These are phyloP conservation scores for Salvia hispanica DNA, from an alignment of 257 asterid species.

Conservation along the genomic window DNA sequence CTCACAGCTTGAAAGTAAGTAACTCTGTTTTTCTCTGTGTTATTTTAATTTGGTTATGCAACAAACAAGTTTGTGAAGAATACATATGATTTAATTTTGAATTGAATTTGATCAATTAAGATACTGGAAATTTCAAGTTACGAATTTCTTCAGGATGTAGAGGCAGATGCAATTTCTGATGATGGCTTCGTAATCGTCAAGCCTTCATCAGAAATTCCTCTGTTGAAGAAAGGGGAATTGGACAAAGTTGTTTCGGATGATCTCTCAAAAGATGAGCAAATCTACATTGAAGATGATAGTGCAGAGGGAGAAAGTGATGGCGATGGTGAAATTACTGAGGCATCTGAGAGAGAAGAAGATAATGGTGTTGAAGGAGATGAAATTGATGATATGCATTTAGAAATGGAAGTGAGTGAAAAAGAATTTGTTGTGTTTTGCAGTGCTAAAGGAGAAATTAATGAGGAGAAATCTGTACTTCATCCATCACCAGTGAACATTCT, in stretches of 20 bases:
- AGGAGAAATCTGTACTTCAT: conserved; percentile 9
- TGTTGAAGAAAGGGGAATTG: conserved; percentile 12
- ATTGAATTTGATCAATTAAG: not conserved
- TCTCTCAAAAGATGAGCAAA: conserved; percentile 11
- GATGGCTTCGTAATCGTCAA: conserved; percentile 25
- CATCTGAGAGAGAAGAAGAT: not conserved
- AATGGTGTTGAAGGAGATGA: conserved; percentile 1
- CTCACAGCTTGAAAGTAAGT: conserved; percentile 37
- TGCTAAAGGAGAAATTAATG: conserved; percentile 30
- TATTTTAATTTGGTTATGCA: too few relatives aligned
- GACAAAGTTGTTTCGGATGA: conserved; percentile 2
- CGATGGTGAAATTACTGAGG: conserved; percentile 15
- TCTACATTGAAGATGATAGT: conserved; percentile 8
- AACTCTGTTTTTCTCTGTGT: conserved; percentile 22
- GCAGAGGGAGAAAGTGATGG: conserved; percentile 23
- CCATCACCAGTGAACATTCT: not conserved
- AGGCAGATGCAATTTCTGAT: conserved; percentile 25
- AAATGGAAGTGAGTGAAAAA: conserved; percentile 4
- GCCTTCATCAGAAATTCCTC: not conserved
- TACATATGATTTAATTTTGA: too few relatives aligned
- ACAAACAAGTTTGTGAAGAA: too few relatives aligned
- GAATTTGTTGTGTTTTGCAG: conserved; percentile 2
- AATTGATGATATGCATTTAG: not conserved
- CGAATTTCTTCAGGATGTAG: conserved; percentile 44
- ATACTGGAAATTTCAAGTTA: conserved; percentile 3